These are phyloP conservation scores for Blastobotrys proliferans DNA, from an alignment of 1,139 yeast genomes.

Conservation along the genomic window DNA sequence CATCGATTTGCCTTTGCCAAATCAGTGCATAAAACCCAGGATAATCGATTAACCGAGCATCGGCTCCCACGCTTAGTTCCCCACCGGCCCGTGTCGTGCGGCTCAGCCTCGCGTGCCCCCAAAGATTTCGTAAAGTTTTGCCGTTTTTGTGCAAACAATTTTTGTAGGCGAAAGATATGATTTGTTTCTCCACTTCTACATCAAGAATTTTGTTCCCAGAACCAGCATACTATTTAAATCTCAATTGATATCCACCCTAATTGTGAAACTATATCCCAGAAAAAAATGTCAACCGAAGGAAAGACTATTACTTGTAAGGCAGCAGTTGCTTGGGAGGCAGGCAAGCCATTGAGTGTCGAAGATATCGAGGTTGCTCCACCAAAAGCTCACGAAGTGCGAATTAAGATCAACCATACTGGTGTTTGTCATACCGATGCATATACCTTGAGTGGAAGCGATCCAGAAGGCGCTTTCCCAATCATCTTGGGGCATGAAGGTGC, in stretches of 20 bases:
- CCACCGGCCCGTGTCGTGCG: too few relatives aligned
- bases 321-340: conserved; percentile 96
- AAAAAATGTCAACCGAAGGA: conserved; percentile 38
- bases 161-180: too few relatives aligned
- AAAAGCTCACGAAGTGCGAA: conserved; percentile 94
- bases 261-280: too few relatives aligned
- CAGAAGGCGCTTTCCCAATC: conserved; percentile 91
- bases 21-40: too few relatives aligned
- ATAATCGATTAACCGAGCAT: too few relatives aligned
- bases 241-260: not conserved
- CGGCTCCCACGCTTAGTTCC: too few relatives aligned
- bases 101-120: too few relatives aligned
- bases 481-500: conserved; percentile 97
- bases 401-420: conserved; percentile 82
- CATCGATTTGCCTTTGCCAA: too few relatives aligned
- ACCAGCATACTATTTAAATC: not conserved
- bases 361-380: conserved; percentile 90
- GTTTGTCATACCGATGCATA: conserved; percentile 98
- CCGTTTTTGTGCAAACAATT: too few relatives aligned
- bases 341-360: conserved; percentile 75
- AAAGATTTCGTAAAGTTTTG: too few relatives aligned
- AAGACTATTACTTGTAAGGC: conserved; percentile 86
- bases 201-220: not conserved
- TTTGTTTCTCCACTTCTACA: too few relatives aligned
- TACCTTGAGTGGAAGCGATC: conserved; percentile 89